These are phyloP conservation scores for Sporothrix curviconia DNA, from an alignment of 2,329 filamentous ascomycete genomes.

Conservation along the genomic window DNA sequence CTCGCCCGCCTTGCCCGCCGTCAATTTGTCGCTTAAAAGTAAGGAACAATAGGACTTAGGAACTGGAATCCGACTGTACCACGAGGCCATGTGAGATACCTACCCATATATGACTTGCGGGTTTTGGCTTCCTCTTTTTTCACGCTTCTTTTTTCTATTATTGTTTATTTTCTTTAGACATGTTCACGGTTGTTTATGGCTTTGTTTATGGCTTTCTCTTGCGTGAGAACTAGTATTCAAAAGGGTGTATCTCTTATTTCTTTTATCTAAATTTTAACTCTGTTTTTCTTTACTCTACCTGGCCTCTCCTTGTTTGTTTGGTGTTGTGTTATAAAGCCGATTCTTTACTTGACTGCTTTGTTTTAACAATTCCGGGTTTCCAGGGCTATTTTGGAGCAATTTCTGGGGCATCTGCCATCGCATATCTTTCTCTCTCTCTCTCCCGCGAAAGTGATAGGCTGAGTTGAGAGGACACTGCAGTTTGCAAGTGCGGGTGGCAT, in stretches of 20 bases:
- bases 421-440: too few species aligned
- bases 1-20: constrained; percentile 21
- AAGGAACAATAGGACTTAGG: not conserved
- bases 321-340: not conserved
- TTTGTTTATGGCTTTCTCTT: too few species aligned
- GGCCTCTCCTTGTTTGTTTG: not conserved
- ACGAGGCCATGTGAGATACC: not conserved
- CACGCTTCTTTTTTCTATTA: not conserved
- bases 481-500: not conserved
- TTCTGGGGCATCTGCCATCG: not conserved
- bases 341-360: not conserved
- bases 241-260: not conserved
- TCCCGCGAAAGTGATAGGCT: too few species aligned
- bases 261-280: not conserved
- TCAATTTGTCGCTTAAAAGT: constrained; percentile 19
- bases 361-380: too few species aligned
- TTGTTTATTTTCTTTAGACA: not conserved
- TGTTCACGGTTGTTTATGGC: not conserved
- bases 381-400: not conserved
- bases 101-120: not conserved
- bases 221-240: not conserved
- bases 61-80: not conserved
- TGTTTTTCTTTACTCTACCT: not conserved
- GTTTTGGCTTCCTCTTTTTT: not conserved
- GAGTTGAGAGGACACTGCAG: too few species aligned